Evolutionary conservation across 2,329 filamentous ascomycete species (phyloP).

Genomic region (Colletotrichum sp.): DNA sequence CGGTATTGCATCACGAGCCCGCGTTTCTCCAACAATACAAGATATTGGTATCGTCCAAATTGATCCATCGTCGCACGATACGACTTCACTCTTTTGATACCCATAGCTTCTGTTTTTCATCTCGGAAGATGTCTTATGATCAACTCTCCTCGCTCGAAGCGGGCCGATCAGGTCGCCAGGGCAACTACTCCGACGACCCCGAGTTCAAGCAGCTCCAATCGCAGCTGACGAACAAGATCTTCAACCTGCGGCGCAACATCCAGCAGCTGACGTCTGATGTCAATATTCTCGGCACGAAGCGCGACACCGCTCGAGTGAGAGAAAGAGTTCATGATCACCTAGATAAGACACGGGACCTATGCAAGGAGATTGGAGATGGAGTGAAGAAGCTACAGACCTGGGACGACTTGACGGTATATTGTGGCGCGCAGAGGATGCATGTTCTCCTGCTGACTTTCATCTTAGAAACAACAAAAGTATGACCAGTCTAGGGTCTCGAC

Average conservation of each 20-base stretch:
- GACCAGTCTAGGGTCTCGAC: slow-evolving; percentile 93
- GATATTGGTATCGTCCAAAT: not conserved
- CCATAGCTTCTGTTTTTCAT: not conserved
- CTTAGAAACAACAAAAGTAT: slow-evolving; percentile 90
- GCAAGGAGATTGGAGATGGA: slow-evolving; percentile 91
- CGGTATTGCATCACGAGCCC: not conserved
- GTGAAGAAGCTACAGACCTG: slow-evolving; percentile 90
- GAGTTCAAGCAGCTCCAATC: slow-evolving; percentile 86
- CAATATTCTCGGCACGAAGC: slow-evolving; percentile 83
- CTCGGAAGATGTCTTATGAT: slow-evolving; percentile 82
- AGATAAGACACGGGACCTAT: slow-evolving; percentile 84
- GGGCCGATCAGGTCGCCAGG: slow-evolving; percentile 71
- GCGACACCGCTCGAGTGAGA: slow-evolving; percentile 88
- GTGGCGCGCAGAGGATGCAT: not conserved
- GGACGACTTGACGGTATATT: slow-evolving; percentile 79
- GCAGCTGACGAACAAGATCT: slow-evolving; percentile 85
- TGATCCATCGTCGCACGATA: not conserved
- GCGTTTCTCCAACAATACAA: not conserved
- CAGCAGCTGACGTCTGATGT: slow-evolving; percentile 85
- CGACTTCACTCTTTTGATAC: not conserved
- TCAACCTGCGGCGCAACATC: slow-evolving; percentile 87
- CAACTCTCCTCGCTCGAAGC: slow-evolving; percentile 85
- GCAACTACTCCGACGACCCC: slow-evolving; percentile 84
- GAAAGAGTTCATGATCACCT: slow-evolving; percentile 89
- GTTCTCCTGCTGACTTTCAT: not conserved